Percentiles rank a stretch among this genome's conserved stretches.
These are phyloP conservation scores for Ogataea nonfermentans DNA, from an alignment of 805 yeast species.

Conservation along the genomic window DNA sequence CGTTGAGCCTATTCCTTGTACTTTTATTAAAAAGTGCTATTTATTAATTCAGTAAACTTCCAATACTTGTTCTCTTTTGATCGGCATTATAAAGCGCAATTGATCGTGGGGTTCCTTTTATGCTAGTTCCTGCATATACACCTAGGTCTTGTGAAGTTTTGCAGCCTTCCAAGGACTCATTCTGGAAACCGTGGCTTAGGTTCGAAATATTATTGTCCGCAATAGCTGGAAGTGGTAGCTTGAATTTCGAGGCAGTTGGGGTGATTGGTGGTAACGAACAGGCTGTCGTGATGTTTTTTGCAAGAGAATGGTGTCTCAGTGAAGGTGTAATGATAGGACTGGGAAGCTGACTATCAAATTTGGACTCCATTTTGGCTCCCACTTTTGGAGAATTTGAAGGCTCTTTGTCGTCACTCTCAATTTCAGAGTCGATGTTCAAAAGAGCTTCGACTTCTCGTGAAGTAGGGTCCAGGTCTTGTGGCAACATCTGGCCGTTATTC, in stretches of 20 bases:
- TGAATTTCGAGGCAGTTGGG: slow-evolving; percentile 12
- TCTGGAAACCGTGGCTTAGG: not conserved
- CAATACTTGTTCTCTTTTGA: slow-evolving; percentile 21
- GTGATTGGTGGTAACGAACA: too few relatives aligned
- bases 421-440: too few relatives aligned
- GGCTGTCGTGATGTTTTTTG: not conserved
- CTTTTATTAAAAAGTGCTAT: not conserved
- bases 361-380: slow-evolving; percentile 1
- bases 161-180: not conserved
- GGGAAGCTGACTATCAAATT: slow-evolving; percentile 18
- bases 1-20: too few relatives aligned
- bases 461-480: slow-evolving; percentile 28
- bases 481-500: slow-evolving; percentile 28
- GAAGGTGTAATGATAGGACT: slow-evolving; percentile 21
- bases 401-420: slow-evolving; percentile 2
- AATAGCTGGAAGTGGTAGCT: slow-evolving; percentile 30
- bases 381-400: slow-evolving; percentile 3
- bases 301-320: slow-evolving; percentile 12
- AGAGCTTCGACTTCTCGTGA: slow-evolving; percentile 22
- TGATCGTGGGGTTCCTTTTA: slow-evolving; percentile 17
- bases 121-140: slow-evolving; percentile 1
- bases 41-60: slow-evolving; percentile 18
- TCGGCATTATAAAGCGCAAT: slow-evolving; percentile 20
- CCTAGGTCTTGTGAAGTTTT: slow-evolving; percentile 6
- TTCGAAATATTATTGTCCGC: slow-evolving; percentile 15